phyloP scores from a whole-genome alignment of 1,284 basidiomycete species.

The Rhodofomes roseus region DNA sequence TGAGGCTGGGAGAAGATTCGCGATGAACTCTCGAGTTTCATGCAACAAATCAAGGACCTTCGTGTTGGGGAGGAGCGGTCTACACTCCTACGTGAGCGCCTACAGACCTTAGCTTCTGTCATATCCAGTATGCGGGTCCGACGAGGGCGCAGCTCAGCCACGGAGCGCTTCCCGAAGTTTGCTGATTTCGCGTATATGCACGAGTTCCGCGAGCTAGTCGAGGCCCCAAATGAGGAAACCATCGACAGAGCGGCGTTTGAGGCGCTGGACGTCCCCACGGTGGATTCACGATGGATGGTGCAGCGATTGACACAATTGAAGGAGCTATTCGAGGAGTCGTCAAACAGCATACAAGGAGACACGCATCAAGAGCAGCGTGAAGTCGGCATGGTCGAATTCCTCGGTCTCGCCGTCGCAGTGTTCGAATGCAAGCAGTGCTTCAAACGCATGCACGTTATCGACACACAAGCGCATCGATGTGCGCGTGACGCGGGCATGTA shows the following conservation, averaged over 20 bases:
- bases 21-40: neutral
- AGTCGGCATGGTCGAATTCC: no score
- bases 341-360: no score
- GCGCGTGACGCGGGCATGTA: no score
- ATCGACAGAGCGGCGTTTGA: neutral
- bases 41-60: neutral
- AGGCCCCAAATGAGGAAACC: neutral
- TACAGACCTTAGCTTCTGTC: neutral
- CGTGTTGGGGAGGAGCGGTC: neutral
- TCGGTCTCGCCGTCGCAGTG: no score
- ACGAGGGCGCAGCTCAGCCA: neutral
- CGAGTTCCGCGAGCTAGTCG: neutral
- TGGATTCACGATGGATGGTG: neutral
- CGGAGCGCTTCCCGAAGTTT: neutral
- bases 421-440: no score
- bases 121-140: neutral
- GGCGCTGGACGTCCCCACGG: neutral
- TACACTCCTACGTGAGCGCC: neutral
- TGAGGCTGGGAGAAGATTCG: slow-evolving; percentile 4
- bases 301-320: neutral
- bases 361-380: no score
- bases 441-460: no score
- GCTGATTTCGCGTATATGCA: slow-evolving; percentile 3
- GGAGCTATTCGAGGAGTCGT: no score
- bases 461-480: no score